Conservation (phyloP, 805 yeast genomes). For the Priceomyces carsonii region DNA sequence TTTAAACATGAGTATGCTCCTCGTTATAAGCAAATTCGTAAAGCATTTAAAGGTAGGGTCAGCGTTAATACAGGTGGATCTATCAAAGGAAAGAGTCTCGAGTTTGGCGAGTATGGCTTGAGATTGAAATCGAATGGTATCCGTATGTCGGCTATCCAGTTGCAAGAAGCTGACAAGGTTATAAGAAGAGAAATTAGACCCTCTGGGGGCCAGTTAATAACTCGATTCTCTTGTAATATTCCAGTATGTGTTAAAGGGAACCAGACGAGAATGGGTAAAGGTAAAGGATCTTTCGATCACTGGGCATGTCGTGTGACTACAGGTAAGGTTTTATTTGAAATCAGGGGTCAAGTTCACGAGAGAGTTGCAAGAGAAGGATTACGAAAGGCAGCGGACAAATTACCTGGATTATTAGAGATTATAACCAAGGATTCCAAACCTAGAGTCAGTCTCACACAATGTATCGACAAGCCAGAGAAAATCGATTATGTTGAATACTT, state of each 20-base stretch:
- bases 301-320: conserved; percentile 98
- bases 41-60: conserved; percentile 92
- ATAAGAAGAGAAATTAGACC: conserved; percentile 83
- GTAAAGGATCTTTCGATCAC: conserved; percentile 96
- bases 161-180: conserved; percentile 87
- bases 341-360: conserved; percentile 80
- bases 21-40: conserved; percentile 61
- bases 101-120: conserved; percentile 82
- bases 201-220: conserved; percentile 69
- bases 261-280: conserved; percentile 99
- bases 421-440: conserved; percentile 63
- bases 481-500: conserved; percentile 57
- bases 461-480: conserved; percentile 47
- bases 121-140: conserved; percentile 87
- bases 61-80: conserved; percentile 95
- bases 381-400: conserved; percentile 85
- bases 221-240: conserved; percentile 78
- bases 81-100: conserved; percentile 78
- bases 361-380: conserved; percentile 86
- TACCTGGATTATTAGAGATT: conserved; percentile 92
- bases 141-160: conserved; percentile 81
- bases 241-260: conserved; percentile 97
- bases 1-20: conserved; percentile 78
- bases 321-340: conserved; percentile 88
- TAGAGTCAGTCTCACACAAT: conserved; percentile 67